Percentiles rank a stretch among this genome's conserved stretches.
Evolutionary conservation across 345 rosid species (phyloP).

Genomic region (Citrus maxima): DNA sequence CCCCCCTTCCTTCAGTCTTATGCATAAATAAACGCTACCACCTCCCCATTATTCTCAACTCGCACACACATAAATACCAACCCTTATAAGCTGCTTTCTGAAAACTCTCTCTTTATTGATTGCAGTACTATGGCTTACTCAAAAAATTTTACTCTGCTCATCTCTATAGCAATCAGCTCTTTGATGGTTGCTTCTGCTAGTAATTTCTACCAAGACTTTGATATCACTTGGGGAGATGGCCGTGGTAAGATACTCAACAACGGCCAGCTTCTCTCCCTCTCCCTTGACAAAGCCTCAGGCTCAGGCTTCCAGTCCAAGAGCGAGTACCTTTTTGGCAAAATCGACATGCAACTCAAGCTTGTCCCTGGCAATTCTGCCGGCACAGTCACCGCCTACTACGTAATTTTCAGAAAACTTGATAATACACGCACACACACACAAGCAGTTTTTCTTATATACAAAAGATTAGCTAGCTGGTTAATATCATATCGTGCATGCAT

Average conservation of each 20-base stretch:
- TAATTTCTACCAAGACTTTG: conserved; percentile 29
- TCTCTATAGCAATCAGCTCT: background rate
- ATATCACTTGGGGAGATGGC: conserved; percentile 44
- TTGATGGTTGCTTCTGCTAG: conserved; percentile 8
- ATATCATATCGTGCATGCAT: background rate
- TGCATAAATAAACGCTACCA: background rate
- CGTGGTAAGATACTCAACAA: conserved; percentile 30
- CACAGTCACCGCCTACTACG: conserved; percentile 48
- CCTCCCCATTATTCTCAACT: background rate
- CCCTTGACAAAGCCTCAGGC: conserved; percentile 47
- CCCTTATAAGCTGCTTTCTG: background rate
- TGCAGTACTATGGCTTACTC: background rate
- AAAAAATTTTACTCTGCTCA: background rate
- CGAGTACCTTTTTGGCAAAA: conserved; percentile 30
- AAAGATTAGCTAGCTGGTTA: background rate
- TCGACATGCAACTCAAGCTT: conserved; percentile 45
- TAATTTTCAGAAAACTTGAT: conserved; percentile 3
- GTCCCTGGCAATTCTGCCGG: conserved; percentile 56
- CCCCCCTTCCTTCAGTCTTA: background rate
- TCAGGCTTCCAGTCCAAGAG: conserved; percentile 44
- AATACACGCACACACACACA: too few species aligned
- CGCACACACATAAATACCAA: too few species aligned
- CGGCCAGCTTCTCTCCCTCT: conserved; percentile 32
- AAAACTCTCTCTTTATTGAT: background rate
- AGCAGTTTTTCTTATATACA: too few species aligned